Conservation (phyloP, 768 basidiomycete species). For the Termitomyces sp. region DNA sequence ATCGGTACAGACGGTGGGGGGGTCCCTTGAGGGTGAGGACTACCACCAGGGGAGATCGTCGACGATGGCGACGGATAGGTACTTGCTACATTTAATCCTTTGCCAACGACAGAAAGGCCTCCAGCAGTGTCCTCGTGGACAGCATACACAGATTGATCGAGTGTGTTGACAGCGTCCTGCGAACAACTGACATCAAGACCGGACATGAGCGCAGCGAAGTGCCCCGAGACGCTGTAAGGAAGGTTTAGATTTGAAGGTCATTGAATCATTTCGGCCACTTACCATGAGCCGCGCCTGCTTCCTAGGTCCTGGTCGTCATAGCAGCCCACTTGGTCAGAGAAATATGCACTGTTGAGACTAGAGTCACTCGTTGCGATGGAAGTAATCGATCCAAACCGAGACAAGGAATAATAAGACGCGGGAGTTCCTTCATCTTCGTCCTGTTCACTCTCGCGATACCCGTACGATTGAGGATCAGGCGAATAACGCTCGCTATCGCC, state of each 20-base stretch:
- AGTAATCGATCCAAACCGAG: slow-evolving; percentile 57
- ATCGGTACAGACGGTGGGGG: slow-evolving; percentile 17
- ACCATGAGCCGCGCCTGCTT: slow-evolving; percentile 38
- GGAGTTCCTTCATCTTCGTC: slow-evolving; percentile 48
- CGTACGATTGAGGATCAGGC: slow-evolving; percentile 44
- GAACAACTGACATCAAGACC: slow-evolving; percentile 32
- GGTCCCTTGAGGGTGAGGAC: slow-evolving; percentile 19
- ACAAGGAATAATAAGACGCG: slow-evolving; percentile 41
- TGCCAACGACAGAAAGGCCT: slow-evolving; percentile 4
- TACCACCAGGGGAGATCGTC: slow-evolving; percentile 35
- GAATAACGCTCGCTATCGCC: slow-evolving; percentile 49
- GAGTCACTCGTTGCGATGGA: slow-evolving; percentile 59
- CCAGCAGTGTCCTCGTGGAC: slow-evolving; percentile 20
- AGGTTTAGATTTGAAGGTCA: slow-evolving; percentile 4
- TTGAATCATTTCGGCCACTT: slow-evolving; percentile 18
- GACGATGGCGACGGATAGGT: slow-evolving; percentile 36
- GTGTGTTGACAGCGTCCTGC: slow-evolving; percentile 11
- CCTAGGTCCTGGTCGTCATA: slow-evolving; percentile 19
- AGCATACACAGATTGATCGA: slow-evolving; percentile 14
- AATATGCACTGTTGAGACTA: slow-evolving; percentile 44
- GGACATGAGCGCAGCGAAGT: slow-evolving; percentile 37
- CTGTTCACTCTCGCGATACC: slow-evolving; percentile 40
- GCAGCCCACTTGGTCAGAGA: slow-evolving; percentile 37
- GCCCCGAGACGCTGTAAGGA: slow-evolving; percentile 26
- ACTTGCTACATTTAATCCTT: slow-evolving; percentile 5